Evolutionary conservation across 2,329 filamentous ascomycete genomes (phyloP), one percentile per base, ranked within the genome.

Genomic region (Hymenoscyphus scutula): DNA sequence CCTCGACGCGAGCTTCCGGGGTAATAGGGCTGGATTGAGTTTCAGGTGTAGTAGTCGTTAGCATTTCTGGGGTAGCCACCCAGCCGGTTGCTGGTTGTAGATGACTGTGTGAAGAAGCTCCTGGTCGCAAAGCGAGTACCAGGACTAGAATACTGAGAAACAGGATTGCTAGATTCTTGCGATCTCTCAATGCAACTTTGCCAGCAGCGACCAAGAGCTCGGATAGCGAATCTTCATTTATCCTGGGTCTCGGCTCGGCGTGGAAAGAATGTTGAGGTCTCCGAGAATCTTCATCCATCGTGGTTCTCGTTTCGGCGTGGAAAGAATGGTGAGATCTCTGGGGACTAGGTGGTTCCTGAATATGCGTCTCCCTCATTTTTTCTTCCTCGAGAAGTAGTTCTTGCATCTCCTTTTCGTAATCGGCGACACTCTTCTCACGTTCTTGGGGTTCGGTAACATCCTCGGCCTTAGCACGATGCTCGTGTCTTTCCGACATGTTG

Each of bases 101-200:
- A 29, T 27, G 10, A 17, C 11, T 30, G 10, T 23, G 25, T 25
- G 55, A 15, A 4, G 30, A 37, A 17, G 55, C 8, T 48, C 48
- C 62, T 5, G 71, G 65, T 34, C 64, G 67, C 5, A 74, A n/a
- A 1, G 82, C 81, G 10, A 87, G 75, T 30, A 84, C 61, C 15
- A 86, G 67, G 1, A 86, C 79, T n/a, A 88, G 71, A 1, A 83
- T 62, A 60, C 82, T 80, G 58, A 89, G 75, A 0, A 83, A 69
- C 5, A 78, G 76, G 29, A 88, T 87, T n/a, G 80, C 75, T 10
- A 87, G 71, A 61, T 88, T 88, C 75, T 82, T 86, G 62, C 79
- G 79, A 67, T 88, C 85, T 55, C 81, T 79, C 68, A 88, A 69
- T 19, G 84, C 72, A 7, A 88, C 81, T 34, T 80, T 78, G 58